Percentiles rank a stretch among this genome's conserved stretches.
These are phyloP conservation scores for Colletotrichum sp. DNA, from an alignment of 2,329 filamentous ascomycete species.

Conservation along the genomic window DNA sequence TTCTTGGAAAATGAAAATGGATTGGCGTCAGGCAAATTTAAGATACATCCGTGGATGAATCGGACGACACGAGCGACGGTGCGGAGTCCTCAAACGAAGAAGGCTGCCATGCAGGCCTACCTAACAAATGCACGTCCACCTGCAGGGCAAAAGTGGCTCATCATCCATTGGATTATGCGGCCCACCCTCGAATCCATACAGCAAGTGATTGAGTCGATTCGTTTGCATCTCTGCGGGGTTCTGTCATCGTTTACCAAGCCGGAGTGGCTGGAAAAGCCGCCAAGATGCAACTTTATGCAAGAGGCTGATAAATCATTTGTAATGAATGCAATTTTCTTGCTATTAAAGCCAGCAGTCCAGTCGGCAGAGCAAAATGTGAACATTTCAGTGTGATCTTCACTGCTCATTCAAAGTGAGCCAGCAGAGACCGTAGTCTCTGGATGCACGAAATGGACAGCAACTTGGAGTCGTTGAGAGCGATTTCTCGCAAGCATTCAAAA, in stretches of 20 bases:
- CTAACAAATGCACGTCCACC: neutral
- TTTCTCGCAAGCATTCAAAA: neutral
- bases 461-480: neutral
- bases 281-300: neutral
- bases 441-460: neutral
- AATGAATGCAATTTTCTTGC: fast-evolving
- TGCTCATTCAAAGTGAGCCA: neutral
- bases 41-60: neutral
- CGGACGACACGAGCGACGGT: fast-evolving
- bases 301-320: neutral
- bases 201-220: neutral
- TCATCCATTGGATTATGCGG: fast-evolving
- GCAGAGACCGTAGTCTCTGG: fast-evolving
- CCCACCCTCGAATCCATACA: neutral
- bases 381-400: fast-evolving
- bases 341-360: fast-evolving
- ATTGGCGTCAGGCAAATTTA: too few species aligned
- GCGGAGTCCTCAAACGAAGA: neutral
- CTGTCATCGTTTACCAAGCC: neutral
- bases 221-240: neutral
- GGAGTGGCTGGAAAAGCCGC: neutral
- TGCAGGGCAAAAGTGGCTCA: fast-evolving
- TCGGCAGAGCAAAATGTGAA: neutral
- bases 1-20: too few species aligned
- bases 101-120: neutral